Evolutionary conservation across 108 stramenopile species (phyloP).

Genomic region (Skeletonema grethae): DNA sequence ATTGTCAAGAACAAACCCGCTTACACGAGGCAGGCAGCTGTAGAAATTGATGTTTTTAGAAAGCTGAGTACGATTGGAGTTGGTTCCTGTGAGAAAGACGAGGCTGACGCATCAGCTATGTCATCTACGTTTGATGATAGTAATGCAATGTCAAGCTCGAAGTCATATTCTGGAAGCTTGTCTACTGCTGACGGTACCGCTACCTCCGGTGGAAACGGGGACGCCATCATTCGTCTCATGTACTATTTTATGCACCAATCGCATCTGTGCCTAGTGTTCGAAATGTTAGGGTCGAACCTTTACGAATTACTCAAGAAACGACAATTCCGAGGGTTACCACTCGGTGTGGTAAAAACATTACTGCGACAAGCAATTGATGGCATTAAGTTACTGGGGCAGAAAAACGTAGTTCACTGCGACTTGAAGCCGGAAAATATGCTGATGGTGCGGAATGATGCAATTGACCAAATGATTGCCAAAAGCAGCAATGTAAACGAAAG

Average conservation of each 20-base stretch:
- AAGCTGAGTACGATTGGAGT: conserved; percentile 38
- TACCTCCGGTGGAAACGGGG: conserved; percentile 24
- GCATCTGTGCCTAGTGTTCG: conserved; percentile 96
- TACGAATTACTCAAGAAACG: conserved; percentile 94
- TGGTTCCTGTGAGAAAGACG: conserved; percentile 14
- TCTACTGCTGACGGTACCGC: conserved; percentile 5
- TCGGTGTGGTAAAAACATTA: conserved; percentile 73
- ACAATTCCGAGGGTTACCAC: conserved; percentile 92
- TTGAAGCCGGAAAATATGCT: conserved; percentile 99
- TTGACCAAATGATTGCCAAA: conserved; percentile 37
- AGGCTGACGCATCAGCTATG: conserved; percentile 12
- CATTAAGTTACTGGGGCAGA: conserved; percentile 64
- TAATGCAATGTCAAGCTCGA: conserved; percentile 9
- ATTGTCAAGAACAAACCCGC: conserved; percentile 96
- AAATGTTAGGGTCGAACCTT: conserved; percentile 89
- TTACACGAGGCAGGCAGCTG: conserved; percentile 90
- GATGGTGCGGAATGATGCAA: conserved; percentile 63
- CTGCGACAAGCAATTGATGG: conserved; percentile 76
- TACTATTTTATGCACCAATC: conserved; percentile 88
- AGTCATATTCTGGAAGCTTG: conserved; percentile 6
- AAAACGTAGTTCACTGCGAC: conserved; percentile 95
- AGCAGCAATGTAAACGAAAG: background rate
- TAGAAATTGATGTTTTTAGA: conserved; percentile 93
- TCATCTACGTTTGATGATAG: conserved; percentile 8
- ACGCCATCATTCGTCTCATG: conserved; percentile 82